Conservation (phyloP, 805 yeast species). For the Cyberlindnera bimundalis region DNA sequence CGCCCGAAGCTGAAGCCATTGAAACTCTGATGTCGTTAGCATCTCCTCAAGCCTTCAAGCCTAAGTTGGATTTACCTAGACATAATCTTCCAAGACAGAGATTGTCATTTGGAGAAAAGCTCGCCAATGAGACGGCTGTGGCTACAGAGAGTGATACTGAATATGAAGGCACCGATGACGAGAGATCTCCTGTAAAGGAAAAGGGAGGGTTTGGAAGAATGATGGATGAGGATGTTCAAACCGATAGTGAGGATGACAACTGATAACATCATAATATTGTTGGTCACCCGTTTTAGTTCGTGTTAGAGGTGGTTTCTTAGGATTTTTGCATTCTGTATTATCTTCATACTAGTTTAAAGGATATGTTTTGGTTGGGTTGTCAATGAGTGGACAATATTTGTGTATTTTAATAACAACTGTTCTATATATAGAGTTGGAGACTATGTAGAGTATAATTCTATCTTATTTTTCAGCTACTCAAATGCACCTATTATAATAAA, state of each 20-base stretch:
- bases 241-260: constrained; percentile 14
- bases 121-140: constrained; percentile 13
- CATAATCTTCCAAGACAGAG: constrained; percentile 19
- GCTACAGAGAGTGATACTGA: constrained; percentile 21
- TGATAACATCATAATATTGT: no score
- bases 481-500: no score
- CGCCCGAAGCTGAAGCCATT: constrained; percentile 38
- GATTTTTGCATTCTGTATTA: no score
- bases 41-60: constrained; percentile 16
- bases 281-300: no score
- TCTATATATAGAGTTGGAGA: no score
- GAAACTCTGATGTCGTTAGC: constrained; percentile 40
- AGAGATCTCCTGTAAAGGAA: constrained; percentile 5
- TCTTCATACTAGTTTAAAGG: no score
- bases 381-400: no score
- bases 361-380: no score
- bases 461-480: no score
- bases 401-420: no score
- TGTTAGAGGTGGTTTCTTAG: no score
- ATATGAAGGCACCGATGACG: constrained; percentile 17
- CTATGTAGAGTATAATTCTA: no score
- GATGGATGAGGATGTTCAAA: constrained; percentile 12
- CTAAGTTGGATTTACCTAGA: constrained; percentile 3
- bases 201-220: not conserved
- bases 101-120: constrained; percentile 24